phyloP scores from a whole-genome alignment of 208 protist genomes.

The Trypanosoma caninum region DNA sequence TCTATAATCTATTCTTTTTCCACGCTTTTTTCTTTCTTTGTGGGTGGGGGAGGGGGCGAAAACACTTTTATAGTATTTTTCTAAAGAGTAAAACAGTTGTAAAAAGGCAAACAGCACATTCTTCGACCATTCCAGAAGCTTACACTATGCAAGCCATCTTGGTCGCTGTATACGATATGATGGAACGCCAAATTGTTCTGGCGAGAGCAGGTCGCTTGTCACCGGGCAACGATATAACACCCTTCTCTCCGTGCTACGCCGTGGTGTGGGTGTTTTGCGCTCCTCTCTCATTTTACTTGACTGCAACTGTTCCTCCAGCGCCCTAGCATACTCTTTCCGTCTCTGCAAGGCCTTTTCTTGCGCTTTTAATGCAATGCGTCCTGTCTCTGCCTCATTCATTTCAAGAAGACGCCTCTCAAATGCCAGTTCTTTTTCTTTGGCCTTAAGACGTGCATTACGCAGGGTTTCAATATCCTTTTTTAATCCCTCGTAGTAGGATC shows the following conservation, averaged over 20 bases:
- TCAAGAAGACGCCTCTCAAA: constrained; percentile 26
- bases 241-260: constrained; percentile 14
- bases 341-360: constrained; percentile 29
- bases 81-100: too few relatives aligned
- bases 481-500: constrained; percentile 24
- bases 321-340: constrained; percentile 8
- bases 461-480: constrained; percentile 24
- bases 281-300: constrained; percentile 14
- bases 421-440: constrained; percentile 10
- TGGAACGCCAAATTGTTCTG: constrained; percentile 55
- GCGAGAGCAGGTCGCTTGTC: constrained; percentile 42
- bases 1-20: too few relatives aligned
- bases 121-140: not conserved
- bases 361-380: constrained; percentile 23
- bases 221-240: constrained; percentile 68
- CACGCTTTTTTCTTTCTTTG: too few relatives aligned
- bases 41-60: too few relatives aligned
- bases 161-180: not conserved
- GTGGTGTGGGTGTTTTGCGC: constrained; percentile 2
- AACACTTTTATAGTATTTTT: too few relatives aligned
- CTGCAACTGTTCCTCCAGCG: constrained; percentile 14
- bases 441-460: constrained; percentile 19
- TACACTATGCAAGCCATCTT: not conserved
- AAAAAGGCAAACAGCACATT: not conserved
- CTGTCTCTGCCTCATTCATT: constrained; percentile 6